Conservation (phyloP, 208 protist species). For the Wallacemonas rigidus region DNA sequence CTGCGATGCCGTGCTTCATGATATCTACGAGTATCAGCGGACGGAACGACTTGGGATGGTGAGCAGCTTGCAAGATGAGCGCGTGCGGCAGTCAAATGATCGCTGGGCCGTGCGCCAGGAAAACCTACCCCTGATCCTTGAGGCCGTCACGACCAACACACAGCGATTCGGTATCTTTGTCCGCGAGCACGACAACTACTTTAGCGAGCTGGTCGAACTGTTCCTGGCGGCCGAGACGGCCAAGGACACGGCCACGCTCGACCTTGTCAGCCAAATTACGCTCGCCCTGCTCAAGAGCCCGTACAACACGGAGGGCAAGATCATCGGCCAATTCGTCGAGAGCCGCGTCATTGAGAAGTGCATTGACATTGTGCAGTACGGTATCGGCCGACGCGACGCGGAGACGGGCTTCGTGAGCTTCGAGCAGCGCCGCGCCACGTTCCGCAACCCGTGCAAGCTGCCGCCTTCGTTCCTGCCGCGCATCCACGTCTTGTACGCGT, state of each 20-base stretch:
- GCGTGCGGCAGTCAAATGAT: conserved; percentile 26
- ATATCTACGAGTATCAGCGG: conserved; percentile 56
- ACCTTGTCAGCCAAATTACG: conserved; percentile 49
- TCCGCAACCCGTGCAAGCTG: conserved; percentile 72
- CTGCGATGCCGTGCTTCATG: conserved; percentile 46
- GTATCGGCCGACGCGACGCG: conserved; percentile 51
- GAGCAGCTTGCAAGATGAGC: conserved; percentile 27
- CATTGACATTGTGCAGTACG: conserved; percentile 85
- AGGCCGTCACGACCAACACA: conserved; percentile 45
- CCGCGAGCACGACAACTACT: conserved; percentile 41
- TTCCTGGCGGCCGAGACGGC: conserved; percentile 40
- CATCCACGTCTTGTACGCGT: conserved; percentile 78
- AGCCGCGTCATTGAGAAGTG: conserved; percentile 56
- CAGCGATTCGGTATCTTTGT: conserved; percentile 69
- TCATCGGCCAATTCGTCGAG: conserved; percentile 76
- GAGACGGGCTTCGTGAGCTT: conserved; percentile 68
- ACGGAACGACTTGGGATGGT: conserved; percentile 19
- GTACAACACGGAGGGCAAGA: conserved; percentile 71
- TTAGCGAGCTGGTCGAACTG: conserved; percentile 54
- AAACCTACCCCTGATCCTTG: conserved; percentile 61
- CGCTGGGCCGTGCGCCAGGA: conserved; percentile 53
- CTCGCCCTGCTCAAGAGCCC: conserved; percentile 57
- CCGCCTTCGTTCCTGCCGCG: conserved; percentile 38
- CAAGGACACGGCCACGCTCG: conserved; percentile 38
- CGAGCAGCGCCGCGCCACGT: conserved; percentile 67